Evolutionary conservation across 768 basidiomycete species (phyloP), one percentile per base, ranked within the genome.

Genomic region (Tremella fuciformis): DNA sequence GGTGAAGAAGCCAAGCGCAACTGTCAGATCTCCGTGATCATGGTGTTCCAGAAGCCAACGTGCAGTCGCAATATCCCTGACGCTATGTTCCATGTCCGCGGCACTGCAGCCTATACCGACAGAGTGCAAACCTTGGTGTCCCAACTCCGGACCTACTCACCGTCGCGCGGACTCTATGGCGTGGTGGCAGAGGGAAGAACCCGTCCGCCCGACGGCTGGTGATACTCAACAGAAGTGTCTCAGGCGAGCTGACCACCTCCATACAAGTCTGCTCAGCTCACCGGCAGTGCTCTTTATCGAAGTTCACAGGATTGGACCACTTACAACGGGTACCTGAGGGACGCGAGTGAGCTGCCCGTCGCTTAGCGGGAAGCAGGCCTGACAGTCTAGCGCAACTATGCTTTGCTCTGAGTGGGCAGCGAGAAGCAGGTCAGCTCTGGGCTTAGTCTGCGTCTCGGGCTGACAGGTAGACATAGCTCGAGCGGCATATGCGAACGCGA

Each of bases 261-360:
- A 46, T 56, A 13, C n/a, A 34, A 13, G 15, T 11, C 11, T n/a
- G 24, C 29, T 11, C 9, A 44, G 21, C 37, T 49, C 18, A 47
- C 34, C 6, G 21, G 7, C 34, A 73, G 74, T 13, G 68, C 74
- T 25, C 39, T 76, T 13, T 70, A 76, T 55, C 57, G 74, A 18
- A 73, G 71, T 50, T 70, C 73, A 1, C 75, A 76, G 49, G 73
- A 74, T 57, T 76, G 75, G 75, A 71, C 60, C 22, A 71, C 63
- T 13, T 76, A 76, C 39, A 73, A 73, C 41, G 64, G 60, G 1
- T 76, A 65, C 55, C 37, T 74, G 29, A 61, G 69, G 41, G 71
- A 74, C 51, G 65, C 75, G 0, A 69, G 75, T 74, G 44, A 63
- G 70, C 60, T 18, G 8, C 19, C 15, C 19, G 9, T 11, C 21